A percentile compares a stretch with the other conserved stretches of the same genome.
Evolutionary conservation across 352 stramenopile genomes (phyloP).

Genomic region (Phytophthora quininea): DNA sequence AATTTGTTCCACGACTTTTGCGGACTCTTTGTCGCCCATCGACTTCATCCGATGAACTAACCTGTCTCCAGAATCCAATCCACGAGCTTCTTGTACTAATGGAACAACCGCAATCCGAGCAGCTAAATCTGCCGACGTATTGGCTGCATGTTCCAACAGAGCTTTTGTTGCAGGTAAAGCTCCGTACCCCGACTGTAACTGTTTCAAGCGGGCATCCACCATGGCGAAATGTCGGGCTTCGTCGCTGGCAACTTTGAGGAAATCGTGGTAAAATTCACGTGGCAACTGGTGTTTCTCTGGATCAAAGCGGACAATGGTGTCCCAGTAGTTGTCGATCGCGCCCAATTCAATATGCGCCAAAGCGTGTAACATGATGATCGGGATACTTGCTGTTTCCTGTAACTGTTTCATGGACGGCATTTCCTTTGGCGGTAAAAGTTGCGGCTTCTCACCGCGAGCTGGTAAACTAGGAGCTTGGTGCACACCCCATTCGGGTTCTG

Average conservation of each 20-base stretch:
- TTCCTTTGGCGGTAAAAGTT: slow-evolving; percentile 68
- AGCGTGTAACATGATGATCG: slow-evolving; percentile 79
- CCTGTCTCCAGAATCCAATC: slow-evolving; percentile 76
- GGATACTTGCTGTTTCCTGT: slow-evolving; percentile 54
- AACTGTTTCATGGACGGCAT: slow-evolving; percentile 78
- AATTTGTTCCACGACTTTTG: slow-evolving; percentile 75
- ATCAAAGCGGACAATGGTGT: slow-evolving; percentile 85
- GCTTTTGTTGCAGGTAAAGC: slow-evolving; percentile 66
- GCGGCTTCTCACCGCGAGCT: slow-evolving; percentile 47
- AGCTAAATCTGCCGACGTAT: slow-evolving; percentile 69
- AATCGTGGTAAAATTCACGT: slow-evolving; percentile 75
- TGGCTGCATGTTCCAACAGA: slow-evolving; percentile 74
- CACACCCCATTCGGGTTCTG: slow-evolving; percentile 29
- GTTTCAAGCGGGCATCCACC: slow-evolving; percentile 67
- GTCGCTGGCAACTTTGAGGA: slow-evolving; percentile 71
- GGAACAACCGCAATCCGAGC: slow-evolving; percentile 80
- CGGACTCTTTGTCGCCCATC: slow-evolving; percentile 69
- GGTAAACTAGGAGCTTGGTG: slow-evolving; percentile 54
- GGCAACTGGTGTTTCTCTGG: slow-evolving; percentile 51
- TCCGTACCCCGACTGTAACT: slow-evolving; percentile 73
- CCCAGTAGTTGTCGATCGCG: slow-evolving; percentile 90
- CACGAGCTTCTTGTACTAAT: slow-evolving; percentile 81
- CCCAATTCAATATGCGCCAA: slow-evolving; percentile 88
- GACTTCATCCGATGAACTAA: slow-evolving; percentile 79
- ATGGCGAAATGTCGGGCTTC: slow-evolving; percentile 83